Evolutionary conservation across 2,329 filamentous ascomycete genomes (phyloP).

Genomic region (Emericellopsis atlantica): DNA sequence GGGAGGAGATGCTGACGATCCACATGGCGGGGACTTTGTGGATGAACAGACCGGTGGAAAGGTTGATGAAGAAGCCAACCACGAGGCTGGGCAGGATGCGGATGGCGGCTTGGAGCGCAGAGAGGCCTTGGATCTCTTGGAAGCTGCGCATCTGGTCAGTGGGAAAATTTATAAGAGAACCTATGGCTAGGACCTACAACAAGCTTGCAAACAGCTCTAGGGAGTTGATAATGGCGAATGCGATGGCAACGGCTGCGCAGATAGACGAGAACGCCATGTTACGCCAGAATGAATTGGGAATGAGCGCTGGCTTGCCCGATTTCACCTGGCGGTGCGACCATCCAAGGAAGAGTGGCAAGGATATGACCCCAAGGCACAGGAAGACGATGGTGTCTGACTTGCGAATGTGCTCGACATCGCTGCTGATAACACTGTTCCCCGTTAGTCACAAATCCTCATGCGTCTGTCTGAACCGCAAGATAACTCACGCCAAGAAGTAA

Average conservation of each 20-base stretch:
- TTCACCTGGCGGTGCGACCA: constrained; percentile 40
- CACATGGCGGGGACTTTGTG: constrained; percentile 25
- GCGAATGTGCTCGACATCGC: constrained; percentile 25
- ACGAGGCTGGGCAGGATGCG: constrained; percentile 31
- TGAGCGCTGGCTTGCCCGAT: constrained; percentile 35
- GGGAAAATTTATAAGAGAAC: too few relatives aligned
- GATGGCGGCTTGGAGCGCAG: constrained; percentile 29
- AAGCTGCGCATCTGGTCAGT: constrained; percentile 20
- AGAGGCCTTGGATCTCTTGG: constrained; percentile 32
- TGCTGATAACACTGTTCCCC: constrained; percentile 18
- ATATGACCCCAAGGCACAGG: constrained; percentile 25
- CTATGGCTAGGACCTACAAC: constrained; percentile 22
- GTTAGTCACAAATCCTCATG: constrained; percentile 1
- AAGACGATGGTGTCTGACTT: constrained; percentile 28
- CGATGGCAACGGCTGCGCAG: constrained; percentile 35
- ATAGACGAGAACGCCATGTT: constrained; percentile 41
- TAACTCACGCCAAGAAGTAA: constrained; percentile 38
- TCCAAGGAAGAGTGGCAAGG: constrained; percentile 34
- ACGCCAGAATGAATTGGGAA: constrained; percentile 51
- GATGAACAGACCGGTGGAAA: constrained; percentile 30
- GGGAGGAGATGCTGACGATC: constrained; percentile 24
- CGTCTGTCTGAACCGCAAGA: neutral
- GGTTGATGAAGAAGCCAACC: constrained; percentile 27
- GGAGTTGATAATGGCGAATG: constrained; percentile 29
- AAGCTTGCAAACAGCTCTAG: constrained; percentile 34